Percentiles rank a stretch among this genome's conserved stretches.
These are phyloP conservation scores for Alliaria petiolata DNA, from an alignment of 345 rosid species.

Conservation along the genomic window DNA sequence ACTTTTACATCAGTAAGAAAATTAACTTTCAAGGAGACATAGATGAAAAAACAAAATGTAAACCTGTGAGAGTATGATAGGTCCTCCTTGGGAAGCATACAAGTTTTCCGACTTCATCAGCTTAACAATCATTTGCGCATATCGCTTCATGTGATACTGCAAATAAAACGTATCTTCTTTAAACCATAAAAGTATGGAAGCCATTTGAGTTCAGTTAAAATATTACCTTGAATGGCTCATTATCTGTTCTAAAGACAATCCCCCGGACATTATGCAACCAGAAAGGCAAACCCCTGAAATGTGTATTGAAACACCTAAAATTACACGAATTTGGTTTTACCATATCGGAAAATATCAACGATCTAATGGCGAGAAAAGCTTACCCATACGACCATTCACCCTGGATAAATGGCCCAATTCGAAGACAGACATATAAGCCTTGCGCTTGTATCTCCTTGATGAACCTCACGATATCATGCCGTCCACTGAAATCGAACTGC, in stretches of 20 bases:
- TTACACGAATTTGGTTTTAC: neutral
- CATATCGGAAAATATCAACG: neutral
- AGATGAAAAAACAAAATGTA: neutral
- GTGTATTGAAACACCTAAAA: neutral
- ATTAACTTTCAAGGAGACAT: neutral
- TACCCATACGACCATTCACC: conserved; percentile 91
- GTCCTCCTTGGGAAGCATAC: conserved; percentile 89
- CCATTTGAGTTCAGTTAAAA: neutral
- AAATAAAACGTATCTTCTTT: neutral
- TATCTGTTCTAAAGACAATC: conserved; percentile 68
- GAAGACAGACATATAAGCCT: conserved; percentile 63
- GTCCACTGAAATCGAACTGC: conserved; percentile 78
- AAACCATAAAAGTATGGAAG: neutral
- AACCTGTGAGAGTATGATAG: conserved; percentile 85
- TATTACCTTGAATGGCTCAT: conserved; percentile 74
- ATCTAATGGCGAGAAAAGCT: neutral
- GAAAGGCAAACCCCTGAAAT: conserved; percentile 68
- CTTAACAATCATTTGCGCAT: conserved; percentile 47
- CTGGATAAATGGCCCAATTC: conserved; percentile 82
- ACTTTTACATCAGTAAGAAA: neutral
- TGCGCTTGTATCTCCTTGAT: conserved; percentile 60
- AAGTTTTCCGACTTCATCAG: conserved; percentile 64
- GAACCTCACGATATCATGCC: conserved; percentile 60
- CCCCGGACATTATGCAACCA: conserved; percentile 78
- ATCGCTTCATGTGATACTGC: conserved; percentile 66